Evolutionary conservation across 2,329 filamentous ascomycete genomes (phyloP), one percentile per base, ranked within the genome.

Genomic region (Penicillium rolfsii): DNA sequence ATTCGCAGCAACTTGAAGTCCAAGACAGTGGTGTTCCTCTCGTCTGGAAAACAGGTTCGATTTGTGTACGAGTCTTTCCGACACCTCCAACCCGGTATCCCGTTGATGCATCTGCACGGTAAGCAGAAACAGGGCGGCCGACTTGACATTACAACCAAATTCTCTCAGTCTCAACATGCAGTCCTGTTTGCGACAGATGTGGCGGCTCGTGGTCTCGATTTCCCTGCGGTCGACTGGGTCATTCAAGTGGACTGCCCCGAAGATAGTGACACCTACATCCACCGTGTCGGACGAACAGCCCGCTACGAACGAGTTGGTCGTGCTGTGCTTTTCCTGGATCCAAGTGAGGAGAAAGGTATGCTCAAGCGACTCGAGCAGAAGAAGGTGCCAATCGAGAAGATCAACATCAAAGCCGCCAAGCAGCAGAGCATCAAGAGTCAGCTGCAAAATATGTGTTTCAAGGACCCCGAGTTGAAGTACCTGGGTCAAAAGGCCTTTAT

Each of bases 181-280:
- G 97, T 95, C 73, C 83, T 99, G 0, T 97, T 99, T 74, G 92
- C 95, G 1, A 99, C 95, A 0, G 95, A 99, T 73, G 92, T 99
- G 5, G 93, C 96, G 4, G 95, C 95, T 0, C 86, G 95, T 76
- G 95, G 95, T 65, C 85, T 99, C 12, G 95, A 99, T 76, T 98
- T 99, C 73, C 95, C 95, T 0, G 89, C 93, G 3, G 95, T 99
- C 0, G 95, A 99, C 75, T 99, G 95, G 90, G 95, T 99, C 5
- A 92, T 99, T n/a, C 95, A 99, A 74, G 85, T 91, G n/a, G 95
- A 99, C 75, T 96, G 91, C 67, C 95, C 95, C 0, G 95, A 99
- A 76, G 94, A 99, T 75, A 90, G 91, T 4, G 95, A 98, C 71
- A 99, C 95, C 0, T 99, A 99, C 72, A 98, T 99, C 68, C 95